Conservation (phyloP, 345 rosid species). For the Murraya koenigii region DNA sequence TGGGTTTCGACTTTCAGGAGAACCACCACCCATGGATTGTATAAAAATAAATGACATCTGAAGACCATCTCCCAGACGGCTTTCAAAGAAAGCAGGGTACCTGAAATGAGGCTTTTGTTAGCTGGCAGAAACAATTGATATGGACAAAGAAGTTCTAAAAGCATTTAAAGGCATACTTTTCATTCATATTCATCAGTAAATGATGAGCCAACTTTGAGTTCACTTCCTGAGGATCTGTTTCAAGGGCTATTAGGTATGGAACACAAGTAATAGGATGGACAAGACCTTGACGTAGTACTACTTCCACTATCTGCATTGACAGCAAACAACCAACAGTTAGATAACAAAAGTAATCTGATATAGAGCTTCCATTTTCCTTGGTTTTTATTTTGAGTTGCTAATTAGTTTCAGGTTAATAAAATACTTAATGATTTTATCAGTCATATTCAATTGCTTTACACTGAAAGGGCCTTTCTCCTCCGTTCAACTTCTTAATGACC, state of each 20-base stretch:
- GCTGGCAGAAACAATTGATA: conserved; percentile 13
- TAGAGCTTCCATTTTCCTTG: not conserved
- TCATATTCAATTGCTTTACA: not conserved
- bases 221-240: conserved; percentile 89
- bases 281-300: conserved; percentile 97
- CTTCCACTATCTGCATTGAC: conserved; percentile 84
- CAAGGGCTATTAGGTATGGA: conserved; percentile 96
- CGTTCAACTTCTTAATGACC: not conserved
- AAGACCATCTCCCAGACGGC: conserved; percentile 97
- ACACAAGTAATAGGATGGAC: conserved; percentile 99
- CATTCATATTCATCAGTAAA: conserved; percentile 98
- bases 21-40: conserved; percentile 47
- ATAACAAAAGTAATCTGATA: not conserved
- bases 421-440: not conserved
- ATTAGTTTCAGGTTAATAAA: not conserved
- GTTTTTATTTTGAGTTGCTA: not conserved
- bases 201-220: conserved; percentile 98
- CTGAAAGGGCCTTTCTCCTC: not conserved
- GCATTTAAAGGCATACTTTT: conserved; percentile 60
- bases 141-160: conserved; percentile 9
- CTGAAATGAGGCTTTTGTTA: conserved; percentile 45
- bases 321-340: not conserved
- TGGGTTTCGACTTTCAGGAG: conserved; percentile 40
- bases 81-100: conserved; percentile 96
- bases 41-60: conserved; percentile 89